phyloP scores from a whole-genome alignment of 345 rosid genomes.

The Eucalyptus sideroxylon region DNA sequence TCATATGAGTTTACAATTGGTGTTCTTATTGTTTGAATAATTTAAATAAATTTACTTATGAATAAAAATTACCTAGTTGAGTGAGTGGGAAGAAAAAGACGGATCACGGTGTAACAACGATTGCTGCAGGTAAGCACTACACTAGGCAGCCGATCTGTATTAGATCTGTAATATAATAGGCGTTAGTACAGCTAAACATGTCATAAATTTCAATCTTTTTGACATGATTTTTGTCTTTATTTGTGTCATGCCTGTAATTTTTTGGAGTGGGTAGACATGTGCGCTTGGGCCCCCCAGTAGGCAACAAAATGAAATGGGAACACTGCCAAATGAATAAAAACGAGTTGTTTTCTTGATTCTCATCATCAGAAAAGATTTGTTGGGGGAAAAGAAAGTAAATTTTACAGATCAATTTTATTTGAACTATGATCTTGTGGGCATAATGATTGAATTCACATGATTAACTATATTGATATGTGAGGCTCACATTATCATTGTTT shows the following conservation, averaged over 20 bases:
- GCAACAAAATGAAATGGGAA: not conserved
- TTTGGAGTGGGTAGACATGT: not conserved
- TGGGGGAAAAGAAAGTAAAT: not conserved
- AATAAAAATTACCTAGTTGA: not conserved
- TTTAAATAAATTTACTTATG: not conserved
- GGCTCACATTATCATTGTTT: not conserved
- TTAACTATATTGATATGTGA: not conserved
- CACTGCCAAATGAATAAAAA: not conserved
- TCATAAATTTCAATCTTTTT: not conserved
- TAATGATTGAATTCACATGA: not conserved
- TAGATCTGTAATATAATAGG: not conserved
- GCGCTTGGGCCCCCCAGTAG: not conserved
- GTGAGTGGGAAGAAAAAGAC: not conserved
- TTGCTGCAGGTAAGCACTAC: not conserved
- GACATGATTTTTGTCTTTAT: not conserved
- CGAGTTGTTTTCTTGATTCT: not conserved
- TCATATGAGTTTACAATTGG: not conserved
- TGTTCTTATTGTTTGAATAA: not conserved
- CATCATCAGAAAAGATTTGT: not conserved
- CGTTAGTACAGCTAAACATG: not conserved
- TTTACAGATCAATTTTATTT: not conserved
- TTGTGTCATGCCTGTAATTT: not conserved
- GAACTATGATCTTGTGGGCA: not conserved
- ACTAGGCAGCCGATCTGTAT: not conserved
- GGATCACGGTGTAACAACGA: not conserved